These are phyloP conservation scores for Solanum piurae DNA, from an alignment of 257 asterid species.

Conservation along the genomic window DNA sequence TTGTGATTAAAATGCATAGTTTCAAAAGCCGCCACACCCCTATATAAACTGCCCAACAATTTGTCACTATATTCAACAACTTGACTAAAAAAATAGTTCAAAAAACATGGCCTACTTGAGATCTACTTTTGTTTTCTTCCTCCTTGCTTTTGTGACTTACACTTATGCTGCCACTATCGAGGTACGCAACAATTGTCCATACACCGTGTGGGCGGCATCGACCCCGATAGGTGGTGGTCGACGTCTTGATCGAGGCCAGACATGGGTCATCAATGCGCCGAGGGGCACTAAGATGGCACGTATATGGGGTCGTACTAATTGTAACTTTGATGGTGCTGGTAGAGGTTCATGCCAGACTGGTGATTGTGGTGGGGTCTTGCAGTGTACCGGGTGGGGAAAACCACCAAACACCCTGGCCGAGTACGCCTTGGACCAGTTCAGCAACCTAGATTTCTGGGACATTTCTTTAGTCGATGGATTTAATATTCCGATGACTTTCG, in stretches of 20 bases:
- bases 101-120: background rate
- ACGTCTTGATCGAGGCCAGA: conserved; percentile 9
- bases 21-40: background rate
- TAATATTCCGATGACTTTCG: conserved; percentile 35
- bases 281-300: conserved; percentile 14
- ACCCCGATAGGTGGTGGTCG: conserved; percentile 21
- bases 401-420: conserved; percentile 61
- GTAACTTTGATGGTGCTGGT: conserved; percentile 15
- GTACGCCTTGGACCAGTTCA: conserved; percentile 28
- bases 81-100: background rate
- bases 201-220: conserved; percentile 27
- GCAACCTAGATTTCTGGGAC: conserved; percentile 39
- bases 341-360: conserved; percentile 23
- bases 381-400: conserved; percentile 30
- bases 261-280: conserved; percentile 4
- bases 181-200: conserved; percentile 24
- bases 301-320: conserved; percentile 27
- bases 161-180: conserved; percentile 10
- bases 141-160: background rate
- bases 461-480: conserved; percentile 59
- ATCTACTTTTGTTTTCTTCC: background rate
- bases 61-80: background rate
- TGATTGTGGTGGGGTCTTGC: conserved; percentile 23
- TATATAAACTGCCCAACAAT: background rate
- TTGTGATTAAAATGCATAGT: background rate